Percentiles rank a stretch among this genome's conserved stretches.
These are phyloP conservation scores for Vitellaria paradoxa DNA, from an alignment of 179 eudicot genomes.

Conservation along the genomic window DNA sequence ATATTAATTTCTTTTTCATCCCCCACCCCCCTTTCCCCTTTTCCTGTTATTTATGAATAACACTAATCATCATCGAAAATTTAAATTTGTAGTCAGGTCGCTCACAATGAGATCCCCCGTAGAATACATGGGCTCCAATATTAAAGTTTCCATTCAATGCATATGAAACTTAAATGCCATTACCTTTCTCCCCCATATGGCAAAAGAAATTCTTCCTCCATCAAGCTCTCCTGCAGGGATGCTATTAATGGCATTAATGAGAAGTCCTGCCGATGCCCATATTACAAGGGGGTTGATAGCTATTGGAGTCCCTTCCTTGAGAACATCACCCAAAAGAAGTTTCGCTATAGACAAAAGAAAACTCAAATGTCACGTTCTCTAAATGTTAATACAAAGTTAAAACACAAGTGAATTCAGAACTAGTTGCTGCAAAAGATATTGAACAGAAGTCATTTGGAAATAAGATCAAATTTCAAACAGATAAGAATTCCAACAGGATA, in stretches of 20 bases:
- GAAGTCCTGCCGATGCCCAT: conserved; percentile 99
- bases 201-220: conserved; percentile 92
- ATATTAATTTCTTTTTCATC: background rate
- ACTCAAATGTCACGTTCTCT: background rate
- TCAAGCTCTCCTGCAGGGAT: conserved; percentile 99
- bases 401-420: background rate
- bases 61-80: background rate
- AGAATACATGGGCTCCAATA: background rate
- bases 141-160: too few relatives aligned
- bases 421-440: background rate
- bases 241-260: conserved; percentile 96
- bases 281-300: conserved; percentile 85
- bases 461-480: background rate
- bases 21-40: background rate
- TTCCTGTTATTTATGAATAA: background rate
- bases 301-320: conserved; percentile 83
- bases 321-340: conserved; percentile 85
- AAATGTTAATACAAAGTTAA: background rate
- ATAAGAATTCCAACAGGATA: background rate
- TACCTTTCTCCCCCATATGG: conserved; percentile 98
- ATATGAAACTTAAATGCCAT: background rate
- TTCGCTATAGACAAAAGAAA: conserved; percentile 50
- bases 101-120: background rate
- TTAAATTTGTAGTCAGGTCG: background rate
- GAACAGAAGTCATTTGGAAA: conserved; percentile 5